These are phyloP conservation scores for Diversispora epigaea DNA, from an alignment of 192 early-diverging fungal species.

Conservation along the genomic window DNA sequence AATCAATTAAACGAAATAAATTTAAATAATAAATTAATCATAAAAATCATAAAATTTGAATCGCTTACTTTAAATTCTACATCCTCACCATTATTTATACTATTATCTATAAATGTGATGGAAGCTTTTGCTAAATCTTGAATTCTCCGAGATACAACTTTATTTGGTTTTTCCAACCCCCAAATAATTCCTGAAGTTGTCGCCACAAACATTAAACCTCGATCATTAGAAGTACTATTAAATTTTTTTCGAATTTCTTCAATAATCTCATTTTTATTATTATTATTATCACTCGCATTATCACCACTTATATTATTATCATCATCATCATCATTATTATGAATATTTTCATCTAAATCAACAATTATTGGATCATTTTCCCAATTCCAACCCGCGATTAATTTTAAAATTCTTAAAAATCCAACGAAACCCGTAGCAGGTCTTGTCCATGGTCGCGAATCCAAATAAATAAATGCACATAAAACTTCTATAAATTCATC, in stretches of 20 bases:
- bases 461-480: constrained; percentile 68
- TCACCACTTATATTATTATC: not conserved
- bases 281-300: not conserved
- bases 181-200: constrained; percentile 63
- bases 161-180: constrained; percentile 53
- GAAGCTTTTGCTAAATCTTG: constrained; percentile 67
- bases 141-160: constrained; percentile 62
- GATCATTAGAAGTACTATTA: constrained; percentile 47
- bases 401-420: constrained; percentile 71
- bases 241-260: constrained; percentile 55
- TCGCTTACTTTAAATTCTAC: constrained; percentile 46
- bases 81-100: constrained; percentile 38
- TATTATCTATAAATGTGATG: constrained; percentile 49
- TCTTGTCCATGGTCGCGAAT: constrained; percentile 54
- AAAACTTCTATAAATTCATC: constrained; percentile 81
- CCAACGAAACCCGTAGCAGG: constrained; percentile 71
- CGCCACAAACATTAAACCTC: constrained; percentile 63
- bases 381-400: constrained; percentile 78
- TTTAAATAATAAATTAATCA: constrained; percentile 14
- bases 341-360: constrained; percentile 61
- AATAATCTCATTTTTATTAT: constrained; percentile 39
- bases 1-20: too few relatives aligned
- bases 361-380: constrained; percentile 74
- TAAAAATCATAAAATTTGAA: constrained; percentile 14
- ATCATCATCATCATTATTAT: not conserved